phyloP scores from a whole-genome alignment of 495 filamentous ascomycete species.

The Cercophora sp. region DNA sequence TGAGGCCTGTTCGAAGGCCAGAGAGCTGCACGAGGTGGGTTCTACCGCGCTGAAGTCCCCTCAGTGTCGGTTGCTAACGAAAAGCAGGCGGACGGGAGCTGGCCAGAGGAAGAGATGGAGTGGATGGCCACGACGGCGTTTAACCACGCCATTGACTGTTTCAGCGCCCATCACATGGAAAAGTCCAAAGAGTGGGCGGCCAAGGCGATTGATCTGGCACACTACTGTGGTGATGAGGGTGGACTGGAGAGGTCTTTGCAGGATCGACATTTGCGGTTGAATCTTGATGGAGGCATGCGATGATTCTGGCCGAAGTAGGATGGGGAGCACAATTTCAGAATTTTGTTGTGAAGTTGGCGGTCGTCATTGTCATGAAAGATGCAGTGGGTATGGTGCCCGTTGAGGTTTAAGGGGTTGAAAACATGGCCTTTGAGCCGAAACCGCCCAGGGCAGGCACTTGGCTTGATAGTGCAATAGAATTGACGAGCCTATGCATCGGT shows the following conservation, averaged over 20 bases:
- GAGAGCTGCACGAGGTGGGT: conserved; percentile 36
- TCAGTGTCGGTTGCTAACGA: no score
- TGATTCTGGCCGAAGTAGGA: no score
- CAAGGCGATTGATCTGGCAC: conserved; percentile 62
- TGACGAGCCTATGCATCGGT: no score
- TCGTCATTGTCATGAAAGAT: no score
- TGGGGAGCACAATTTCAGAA: no score
- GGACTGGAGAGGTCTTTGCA: conserved; percentile 50
- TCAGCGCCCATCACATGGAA: conserved; percentile 51
- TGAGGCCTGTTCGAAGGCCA: conserved; percentile 50
- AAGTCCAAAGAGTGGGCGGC: conserved; percentile 60
- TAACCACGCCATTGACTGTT: conserved; percentile 73
- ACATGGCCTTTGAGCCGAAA: no score
- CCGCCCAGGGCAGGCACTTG: no score
- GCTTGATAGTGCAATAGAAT: no score
- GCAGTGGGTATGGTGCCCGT: no score
- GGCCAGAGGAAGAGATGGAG: conserved; percentile 68
- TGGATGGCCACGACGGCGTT: conserved; percentile 73
- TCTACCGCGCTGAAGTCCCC: no score
- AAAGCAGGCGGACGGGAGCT: conserved; percentile 45
- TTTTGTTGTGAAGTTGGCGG: no score
- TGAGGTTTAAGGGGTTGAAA: no score
- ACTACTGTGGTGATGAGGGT: conserved; percentile 49
- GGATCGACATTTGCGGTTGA: conserved; percentile 49
- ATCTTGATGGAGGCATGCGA: conserved; percentile 39